These are phyloP conservation scores for Cladophialophora exuberans DNA, from an alignment of 2,329 filamentous ascomycete genomes.

Conservation along the genomic window DNA sequence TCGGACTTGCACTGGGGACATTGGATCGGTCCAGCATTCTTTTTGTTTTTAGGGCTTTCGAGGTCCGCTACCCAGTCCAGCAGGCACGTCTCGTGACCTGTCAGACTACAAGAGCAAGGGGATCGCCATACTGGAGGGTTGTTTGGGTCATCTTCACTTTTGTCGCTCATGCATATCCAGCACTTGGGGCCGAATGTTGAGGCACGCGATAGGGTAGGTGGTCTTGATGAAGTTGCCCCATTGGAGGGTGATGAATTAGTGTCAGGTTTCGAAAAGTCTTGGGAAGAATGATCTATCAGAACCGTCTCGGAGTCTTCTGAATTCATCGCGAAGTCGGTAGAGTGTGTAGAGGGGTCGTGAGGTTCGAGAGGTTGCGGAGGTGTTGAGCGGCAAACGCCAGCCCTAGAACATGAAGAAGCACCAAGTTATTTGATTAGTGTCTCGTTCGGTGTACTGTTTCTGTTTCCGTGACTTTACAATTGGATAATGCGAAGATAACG, in stretches of 20 bases:
- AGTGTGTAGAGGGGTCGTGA: neutral
- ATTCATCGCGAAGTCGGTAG: conserved; percentile 22
- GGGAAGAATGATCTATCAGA: conserved; percentile 29
- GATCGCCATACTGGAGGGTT: conserved; percentile 72
- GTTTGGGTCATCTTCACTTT: conserved; percentile 65
- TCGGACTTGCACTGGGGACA: conserved; percentile 89
- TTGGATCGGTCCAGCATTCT: conserved; percentile 61
- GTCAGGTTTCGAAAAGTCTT: neutral
- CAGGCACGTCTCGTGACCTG: conserved; percentile 87
- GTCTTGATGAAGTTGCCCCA: conserved; percentile 15
- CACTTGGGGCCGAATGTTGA: conserved; percentile 56
- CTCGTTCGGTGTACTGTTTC: too few species aligned
- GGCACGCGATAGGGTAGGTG: conserved; percentile 24
- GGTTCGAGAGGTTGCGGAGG: neutral
- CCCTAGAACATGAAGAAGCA: neutral
- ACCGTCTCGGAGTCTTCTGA: conserved; percentile 36
- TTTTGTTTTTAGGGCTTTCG: conserved; percentile 64
- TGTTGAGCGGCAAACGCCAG: neutral
- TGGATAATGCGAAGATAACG: too few species aligned
- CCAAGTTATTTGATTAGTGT: neutral
- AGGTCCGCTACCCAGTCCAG: conserved; percentile 92
- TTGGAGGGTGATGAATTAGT: neutral
- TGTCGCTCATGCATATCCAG: conserved; percentile 71
- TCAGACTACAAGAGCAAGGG: conserved; percentile 87
- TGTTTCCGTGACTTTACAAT: too few species aligned